phyloP scores from a whole-genome alignment of 2,329 filamentous ascomycete species.

The Trichoderma sp. region DNA sequence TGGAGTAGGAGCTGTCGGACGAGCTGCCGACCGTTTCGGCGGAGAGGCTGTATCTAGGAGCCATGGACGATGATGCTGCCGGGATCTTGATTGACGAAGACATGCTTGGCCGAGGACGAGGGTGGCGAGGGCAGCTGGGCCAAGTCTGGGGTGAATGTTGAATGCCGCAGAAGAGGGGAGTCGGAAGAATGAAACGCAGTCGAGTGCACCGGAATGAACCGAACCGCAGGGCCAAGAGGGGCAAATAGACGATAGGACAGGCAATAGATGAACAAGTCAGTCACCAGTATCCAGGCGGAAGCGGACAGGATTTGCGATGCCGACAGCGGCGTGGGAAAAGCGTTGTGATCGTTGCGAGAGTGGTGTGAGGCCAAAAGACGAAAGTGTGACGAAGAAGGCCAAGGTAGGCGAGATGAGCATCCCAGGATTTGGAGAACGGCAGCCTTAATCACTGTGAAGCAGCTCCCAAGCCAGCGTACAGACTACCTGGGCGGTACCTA shows the following conservation, averaged over 20 bases:
- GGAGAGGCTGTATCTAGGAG: slow-evolving; percentile 37
- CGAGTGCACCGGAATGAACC: background rate
- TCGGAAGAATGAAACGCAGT: background rate
- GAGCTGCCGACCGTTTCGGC: slow-evolving; percentile 49
- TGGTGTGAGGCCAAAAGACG: slow-evolving; percentile 16
- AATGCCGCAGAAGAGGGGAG: slow-evolving; percentile 8
- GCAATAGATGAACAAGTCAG: background rate
- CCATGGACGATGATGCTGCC: slow-evolving; percentile 37
- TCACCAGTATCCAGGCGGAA: background rate
- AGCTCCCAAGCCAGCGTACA: background rate
- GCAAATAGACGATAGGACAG: background rate
- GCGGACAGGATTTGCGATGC: background rate
- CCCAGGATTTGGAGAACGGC: background rate
- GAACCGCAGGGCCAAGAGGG: background rate
- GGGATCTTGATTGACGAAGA: slow-evolving; percentile 71
- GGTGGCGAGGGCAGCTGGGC: slow-evolving; percentile 10
- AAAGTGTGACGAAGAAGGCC: slow-evolving; percentile 18
- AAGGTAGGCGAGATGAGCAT: slow-evolving; percentile 16
- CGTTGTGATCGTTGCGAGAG: slow-evolving; percentile 28
- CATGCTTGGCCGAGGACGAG: slow-evolving; percentile 42
- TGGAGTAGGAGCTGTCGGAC: slow-evolving; percentile 41
- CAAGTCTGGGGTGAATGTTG: slow-evolving; percentile 2
- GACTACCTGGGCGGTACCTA: background rate
- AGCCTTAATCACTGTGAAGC: background rate
- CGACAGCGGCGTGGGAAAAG: slow-evolving; percentile 13